phyloP scores from a whole-genome alignment of 1,284 basidiomycete species.

The Fomitopsis pinicola region DNA sequence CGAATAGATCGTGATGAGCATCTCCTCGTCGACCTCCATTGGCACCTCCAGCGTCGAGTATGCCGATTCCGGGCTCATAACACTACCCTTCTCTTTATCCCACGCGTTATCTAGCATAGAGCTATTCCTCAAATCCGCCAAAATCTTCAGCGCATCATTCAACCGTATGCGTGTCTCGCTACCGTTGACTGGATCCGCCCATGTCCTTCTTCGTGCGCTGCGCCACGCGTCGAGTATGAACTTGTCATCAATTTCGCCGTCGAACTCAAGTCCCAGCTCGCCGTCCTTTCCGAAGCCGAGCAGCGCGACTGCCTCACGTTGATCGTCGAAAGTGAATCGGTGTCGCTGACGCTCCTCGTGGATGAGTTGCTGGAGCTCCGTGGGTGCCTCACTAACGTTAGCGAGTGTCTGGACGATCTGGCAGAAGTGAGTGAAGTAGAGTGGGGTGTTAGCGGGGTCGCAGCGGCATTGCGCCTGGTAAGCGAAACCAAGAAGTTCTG shows the following conservation, averaged over 20 bases:
- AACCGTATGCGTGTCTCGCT: constrained; percentile 40
- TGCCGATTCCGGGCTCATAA: constrained; percentile 70
- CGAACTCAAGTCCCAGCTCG: constrained; percentile 57
- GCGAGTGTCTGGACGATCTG: constrained; percentile 46
- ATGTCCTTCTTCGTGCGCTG: constrained; percentile 56
- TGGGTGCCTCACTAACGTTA: constrained; percentile 36
- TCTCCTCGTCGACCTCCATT: constrained; percentile 67
- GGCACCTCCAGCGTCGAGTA: constrained; percentile 72
- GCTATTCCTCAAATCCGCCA: constrained; percentile 59
- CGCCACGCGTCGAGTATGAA: constrained; percentile 69
- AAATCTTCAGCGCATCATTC: constrained; percentile 60
- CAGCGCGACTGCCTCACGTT: constrained; percentile 36
- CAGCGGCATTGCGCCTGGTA: constrained; percentile 78
- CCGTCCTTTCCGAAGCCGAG: constrained; percentile 68
- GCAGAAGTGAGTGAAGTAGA: constrained; percentile 58
- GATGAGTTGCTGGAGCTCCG: constrained; percentile 51
- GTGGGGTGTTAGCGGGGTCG: constrained; percentile 56
- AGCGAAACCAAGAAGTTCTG: constrained; percentile 69
- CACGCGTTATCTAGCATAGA: constrained; percentile 42
- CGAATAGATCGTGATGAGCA: constrained; percentile 69
- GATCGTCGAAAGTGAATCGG: constrained; percentile 56
- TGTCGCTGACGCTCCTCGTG: constrained; percentile 57
- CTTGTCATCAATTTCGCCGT: constrained; percentile 60
- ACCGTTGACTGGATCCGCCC: constrained; percentile 45
- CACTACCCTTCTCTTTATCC: constrained; percentile 48